These are phyloP conservation scores for Metschnikowia kofuensis DNA, from an alignment of 805 yeast genomes.

Conservation along the genomic window DNA sequence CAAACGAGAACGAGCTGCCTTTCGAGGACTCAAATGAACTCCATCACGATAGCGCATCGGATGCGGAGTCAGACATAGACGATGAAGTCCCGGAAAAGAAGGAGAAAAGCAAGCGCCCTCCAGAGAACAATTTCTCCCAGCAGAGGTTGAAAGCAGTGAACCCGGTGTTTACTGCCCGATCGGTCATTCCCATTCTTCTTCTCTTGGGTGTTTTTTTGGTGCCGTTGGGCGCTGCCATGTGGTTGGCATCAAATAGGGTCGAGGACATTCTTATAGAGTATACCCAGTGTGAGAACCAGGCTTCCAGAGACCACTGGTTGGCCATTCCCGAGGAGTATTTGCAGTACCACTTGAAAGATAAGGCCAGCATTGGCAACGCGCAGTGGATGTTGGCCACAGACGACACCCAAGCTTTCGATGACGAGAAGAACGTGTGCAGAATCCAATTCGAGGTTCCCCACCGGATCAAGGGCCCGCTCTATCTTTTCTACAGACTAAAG, in stretches of 20 bases:
- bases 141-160: conserved; percentile 52
- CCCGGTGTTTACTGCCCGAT: conserved; percentile 41
- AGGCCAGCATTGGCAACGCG: conserved; percentile 19
- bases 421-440: conserved; percentile 46
- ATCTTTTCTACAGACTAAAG: conserved; percentile 39
- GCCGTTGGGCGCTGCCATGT: conserved; percentile 47
- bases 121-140: conserved; percentile 56
- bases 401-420: conserved; percentile 44
- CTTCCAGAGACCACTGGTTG: conserved; percentile 31
- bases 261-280: conserved; percentile 42
- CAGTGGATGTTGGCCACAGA: conserved; percentile 39
- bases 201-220: conserved; percentile 38
- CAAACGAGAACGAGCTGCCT: conserved; percentile 11
- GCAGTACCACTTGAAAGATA: conserved; percentile 33
- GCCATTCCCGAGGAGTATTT: conserved; percentile 39
- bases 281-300: conserved; percentile 38
- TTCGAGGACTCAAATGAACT: conserved; percentile 12
- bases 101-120: conserved; percentile 60
- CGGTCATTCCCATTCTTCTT: conserved; percentile 40
- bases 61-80: conserved; percentile 37
- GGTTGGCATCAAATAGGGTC: conserved; percentile 39
- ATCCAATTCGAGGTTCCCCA: conserved; percentile 39
- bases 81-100: conserved; percentile 36
- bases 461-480: conserved; percentile 37
- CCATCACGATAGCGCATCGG: conserved; percentile 11